phyloP scores from a whole-genome alignment of 805 yeast genomes.

The Myxozyma neotropica region DNA sequence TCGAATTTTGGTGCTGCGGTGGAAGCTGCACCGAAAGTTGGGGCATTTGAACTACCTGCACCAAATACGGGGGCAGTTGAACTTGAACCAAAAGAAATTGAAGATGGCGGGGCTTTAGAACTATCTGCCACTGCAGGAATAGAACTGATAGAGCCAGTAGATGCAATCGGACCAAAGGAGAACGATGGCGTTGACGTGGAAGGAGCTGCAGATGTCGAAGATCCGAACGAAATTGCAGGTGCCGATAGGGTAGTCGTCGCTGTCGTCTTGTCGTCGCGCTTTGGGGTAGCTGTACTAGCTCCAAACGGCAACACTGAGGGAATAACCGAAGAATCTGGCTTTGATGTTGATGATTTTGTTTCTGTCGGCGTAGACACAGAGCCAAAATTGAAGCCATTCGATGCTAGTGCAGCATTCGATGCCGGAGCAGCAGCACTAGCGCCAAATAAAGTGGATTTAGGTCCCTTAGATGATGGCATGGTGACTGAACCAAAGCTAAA shows the following conservation, averaged over 20 bases:
- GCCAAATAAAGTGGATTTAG: background rate
- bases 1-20: background rate
- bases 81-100: slow-evolving; percentile 5
- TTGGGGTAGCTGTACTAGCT: background rate
- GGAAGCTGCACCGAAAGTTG: background rate
- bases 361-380: background rate
- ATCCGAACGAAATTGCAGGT: background rate
- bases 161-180: slow-evolving; percentile 9
- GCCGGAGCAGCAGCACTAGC: background rate
- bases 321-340: background rate
- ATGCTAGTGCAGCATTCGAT: background rate
- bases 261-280: slow-evolving; percentile 2
- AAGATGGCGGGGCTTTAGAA: background rate
- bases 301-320: background rate
- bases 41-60: background rate
- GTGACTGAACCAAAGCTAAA: background rate
- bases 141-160: background rate
- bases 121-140: background rate
- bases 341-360: background rate
- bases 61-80: slow-evolving; percentile 13
- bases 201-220: background rate
- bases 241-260: slow-evolving; percentile 6
- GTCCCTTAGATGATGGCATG: background rate
- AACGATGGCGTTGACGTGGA: slow-evolving; percentile 6
- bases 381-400: background rate